Base-by-base conservation (phyloP, 1,284 basidiomycete species). In the Malassezia sympodialis region DNA sequence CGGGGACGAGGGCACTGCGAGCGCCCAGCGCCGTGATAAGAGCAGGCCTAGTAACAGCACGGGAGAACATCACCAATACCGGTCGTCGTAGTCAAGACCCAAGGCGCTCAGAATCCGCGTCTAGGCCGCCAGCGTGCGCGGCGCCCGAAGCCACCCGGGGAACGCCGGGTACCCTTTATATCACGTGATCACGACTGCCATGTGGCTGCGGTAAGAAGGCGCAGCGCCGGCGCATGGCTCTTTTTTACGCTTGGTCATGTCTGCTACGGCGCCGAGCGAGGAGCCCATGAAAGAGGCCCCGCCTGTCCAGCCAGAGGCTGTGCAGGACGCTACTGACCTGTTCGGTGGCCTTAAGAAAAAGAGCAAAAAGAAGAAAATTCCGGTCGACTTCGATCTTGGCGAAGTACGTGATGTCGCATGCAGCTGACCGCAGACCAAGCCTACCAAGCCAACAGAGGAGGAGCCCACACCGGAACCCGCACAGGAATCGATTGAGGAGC, bases 311-410 rank as follows among this genome's bases (percentile, higher is more conserved):
- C 52, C 49, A 8, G 53, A 49, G 37, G 51, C 51, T 10, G 43
- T 46, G 24, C 84, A 87, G 37, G 85, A 88, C 41, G 79, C 83
- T 69, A 85, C 85, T 67, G 81, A 85, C 49, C 85, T 89, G 82
- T 89, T 90, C 69, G 87, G 84, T 6, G 87, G 87, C 69, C 72
- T 88, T 71, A 89, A 89, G 81, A 90, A 90, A 80, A 90, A 89
- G 77, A 89, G 88, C 53, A 76, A 76, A 78, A 88, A 87, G 79
- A 88, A 89, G 80, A 88, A 87, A 76, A 86, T 89, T 52, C 85
- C 85, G 4, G 80, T 87, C 71, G 86, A 88, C 72, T 35, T 56
- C 12, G 88, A 90, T 73, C 78, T 88, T 52, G 87, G 63, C 44
- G 59, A 55, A 47, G 55, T 61, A 54, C 28, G 48, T 31, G 24